phyloP scores from a whole-genome alignment of 129 eudicot genomes.

The Flaveria linearis region DNA sequence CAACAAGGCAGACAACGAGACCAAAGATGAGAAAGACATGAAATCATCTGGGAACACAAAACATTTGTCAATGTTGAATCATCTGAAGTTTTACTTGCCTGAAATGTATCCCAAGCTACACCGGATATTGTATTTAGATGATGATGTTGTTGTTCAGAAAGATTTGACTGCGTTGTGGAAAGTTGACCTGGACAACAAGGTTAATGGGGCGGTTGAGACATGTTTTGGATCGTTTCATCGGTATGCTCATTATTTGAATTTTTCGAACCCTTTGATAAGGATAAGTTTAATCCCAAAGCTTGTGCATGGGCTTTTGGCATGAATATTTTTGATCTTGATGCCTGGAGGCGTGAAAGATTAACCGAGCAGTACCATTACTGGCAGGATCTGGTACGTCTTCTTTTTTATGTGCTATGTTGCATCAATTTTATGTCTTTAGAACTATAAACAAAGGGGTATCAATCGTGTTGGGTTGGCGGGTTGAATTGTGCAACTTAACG shows the following conservation, averaged over 20 bases:
- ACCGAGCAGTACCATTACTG: conserved; percentile 17
- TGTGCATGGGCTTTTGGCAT: conserved; percentile 23
- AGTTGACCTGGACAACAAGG: conserved; percentile 15
- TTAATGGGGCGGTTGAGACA: conserved; percentile 10
- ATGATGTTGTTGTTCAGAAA: conserved; percentile 21
- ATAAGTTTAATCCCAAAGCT: conserved; percentile 17
- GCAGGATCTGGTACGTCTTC: conserved; percentile 16
- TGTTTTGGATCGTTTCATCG: conserved; percentile 14
- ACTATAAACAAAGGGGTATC: neutral
- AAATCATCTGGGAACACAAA: conserved; percentile 12
- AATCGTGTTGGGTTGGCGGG: neutral
- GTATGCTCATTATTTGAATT: conserved; percentile 15
- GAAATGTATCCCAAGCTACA: conserved; percentile 20
- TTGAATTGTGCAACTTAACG: neutral
- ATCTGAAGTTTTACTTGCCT: conserved; percentile 17
- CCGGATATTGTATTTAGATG: conserved; percentile 5
- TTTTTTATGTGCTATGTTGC: neutral
- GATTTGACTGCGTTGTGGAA: conserved; percentile 13
- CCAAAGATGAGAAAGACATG: conserved; percentile 4
- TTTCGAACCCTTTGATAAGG: conserved; percentile 14
- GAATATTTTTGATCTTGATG: conserved; percentile 21
- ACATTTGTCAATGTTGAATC: conserved; percentile 14
- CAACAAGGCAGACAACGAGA: conserved; percentile 11
- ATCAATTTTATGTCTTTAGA: neutral
- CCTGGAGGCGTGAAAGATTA: conserved; percentile 13